Conservation (phyloP, 2,329 filamentous ascomycete species). For the Ceratocystis smalleyi region DNA sequence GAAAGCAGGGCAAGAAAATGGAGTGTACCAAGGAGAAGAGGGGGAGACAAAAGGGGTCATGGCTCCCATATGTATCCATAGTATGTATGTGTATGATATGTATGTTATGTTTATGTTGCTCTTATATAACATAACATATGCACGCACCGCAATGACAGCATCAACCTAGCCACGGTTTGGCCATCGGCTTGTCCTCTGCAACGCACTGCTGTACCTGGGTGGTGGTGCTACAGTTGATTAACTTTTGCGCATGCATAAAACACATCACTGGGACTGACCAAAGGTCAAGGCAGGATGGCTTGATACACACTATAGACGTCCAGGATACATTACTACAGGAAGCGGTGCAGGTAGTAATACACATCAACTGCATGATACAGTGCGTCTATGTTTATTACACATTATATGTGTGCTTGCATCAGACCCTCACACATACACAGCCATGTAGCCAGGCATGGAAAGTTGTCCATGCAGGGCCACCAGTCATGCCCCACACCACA, state of each 20-base stretch:
- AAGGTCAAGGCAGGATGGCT: neutral
- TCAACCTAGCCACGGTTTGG: neutral
- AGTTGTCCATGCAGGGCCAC: constrained; percentile 1
- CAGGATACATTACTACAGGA: neutral
- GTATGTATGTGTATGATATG: neutral
- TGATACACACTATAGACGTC: neutral
- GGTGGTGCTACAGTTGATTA: neutral
- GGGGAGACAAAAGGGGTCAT: too few species aligned
- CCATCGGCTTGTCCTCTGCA: neutral
- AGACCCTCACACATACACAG: neutral
- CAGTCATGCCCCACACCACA: neutral
- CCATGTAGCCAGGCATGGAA: neutral
- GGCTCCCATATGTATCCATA: neutral
- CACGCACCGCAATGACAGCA: neutral
- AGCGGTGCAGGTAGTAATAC: neutral
- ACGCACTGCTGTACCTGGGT: neutral
- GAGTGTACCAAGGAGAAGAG: too few species aligned
- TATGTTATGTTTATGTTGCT: neutral
- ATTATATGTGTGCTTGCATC: neutral
- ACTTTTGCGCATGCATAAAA: neutral
- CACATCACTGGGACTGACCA: neutral
- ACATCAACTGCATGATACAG: neutral
- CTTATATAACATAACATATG: neutral
- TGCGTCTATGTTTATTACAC: neutral
- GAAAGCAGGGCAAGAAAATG: too few species aligned